A percentile compares a stretch with the other conserved stretches of the same genome.
These are phyloP conservation scores for Gonapodya sp. DNA, from an alignment of 192 early-diverging fungal genomes.

Conservation along the genomic window DNA sequence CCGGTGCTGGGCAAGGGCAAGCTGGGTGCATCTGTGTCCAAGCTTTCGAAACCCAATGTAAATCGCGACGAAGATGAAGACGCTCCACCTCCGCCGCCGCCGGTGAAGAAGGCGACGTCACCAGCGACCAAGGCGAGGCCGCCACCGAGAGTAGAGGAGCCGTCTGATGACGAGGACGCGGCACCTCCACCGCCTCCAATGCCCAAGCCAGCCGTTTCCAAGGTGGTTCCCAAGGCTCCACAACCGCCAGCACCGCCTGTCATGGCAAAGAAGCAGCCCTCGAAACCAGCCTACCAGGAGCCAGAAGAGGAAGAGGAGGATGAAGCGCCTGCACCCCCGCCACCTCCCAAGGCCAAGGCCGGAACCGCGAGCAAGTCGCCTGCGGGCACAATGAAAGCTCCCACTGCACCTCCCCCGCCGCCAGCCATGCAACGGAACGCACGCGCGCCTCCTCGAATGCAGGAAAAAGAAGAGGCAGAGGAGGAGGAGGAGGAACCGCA, in stretches of 20 bases:
- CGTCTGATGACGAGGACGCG: background rate
- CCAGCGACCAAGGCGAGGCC: background rate
- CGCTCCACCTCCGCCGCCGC: background rate
- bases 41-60: background rate
- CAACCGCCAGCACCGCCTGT: background rate
- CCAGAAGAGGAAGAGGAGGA: background rate
- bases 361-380: background rate
- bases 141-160: background rate
- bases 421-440: background rate
- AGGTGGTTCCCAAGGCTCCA: background rate
- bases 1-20: constrained; percentile 55
- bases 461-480: background rate
- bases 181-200: background rate
- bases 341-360: background rate
- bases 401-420: background rate
- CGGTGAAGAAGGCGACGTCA: background rate
- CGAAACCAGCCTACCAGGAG: background rate
- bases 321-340: background rate
- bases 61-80: background rate
- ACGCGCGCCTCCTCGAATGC: background rate
- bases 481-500: background rate
- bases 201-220: background rate
- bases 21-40: constrained; percentile 63
- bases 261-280: background rate
- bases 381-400: background rate